A percentile compares a stretch with the other conserved stretches of the same genome.
phyloP scores from a whole-genome alignment of 2,329 filamentous ascomycete species.

The Colletotrichum sp. region DNA sequence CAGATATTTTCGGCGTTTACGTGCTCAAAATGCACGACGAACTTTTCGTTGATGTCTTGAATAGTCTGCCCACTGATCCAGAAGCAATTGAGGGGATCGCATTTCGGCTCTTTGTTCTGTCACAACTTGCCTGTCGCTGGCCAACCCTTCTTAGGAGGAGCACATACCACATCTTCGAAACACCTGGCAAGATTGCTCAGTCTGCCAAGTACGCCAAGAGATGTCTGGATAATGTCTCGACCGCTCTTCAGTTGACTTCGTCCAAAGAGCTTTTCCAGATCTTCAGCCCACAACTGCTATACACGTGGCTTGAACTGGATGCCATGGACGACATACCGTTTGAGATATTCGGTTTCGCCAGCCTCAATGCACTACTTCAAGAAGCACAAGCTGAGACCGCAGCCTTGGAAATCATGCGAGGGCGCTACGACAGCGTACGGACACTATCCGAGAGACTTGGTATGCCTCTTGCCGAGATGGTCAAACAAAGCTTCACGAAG shows the following conservation, averaged over 20 bases:
- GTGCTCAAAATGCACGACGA: conserved; percentile 83
- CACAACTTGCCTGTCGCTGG: conserved; percentile 81
- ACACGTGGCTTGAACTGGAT: conserved; percentile 82
- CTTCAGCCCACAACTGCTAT: conserved; percentile 88
- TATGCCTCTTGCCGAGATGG: conserved; percentile 58
- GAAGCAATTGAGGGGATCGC: conserved; percentile 83
- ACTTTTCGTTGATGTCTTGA: conserved; percentile 84
- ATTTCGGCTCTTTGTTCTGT: conserved; percentile 77
- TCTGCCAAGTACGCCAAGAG: conserved; percentile 74
- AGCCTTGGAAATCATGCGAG: conserved; percentile 83
- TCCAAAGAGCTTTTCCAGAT: conserved; percentile 78
- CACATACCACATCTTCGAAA: conserved; percentile 94
- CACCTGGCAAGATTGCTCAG: conserved; percentile 72
- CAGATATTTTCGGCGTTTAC: conserved; percentile 80
- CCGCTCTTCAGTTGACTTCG: conserved; percentile 66
- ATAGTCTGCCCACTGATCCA: conserved; percentile 75
- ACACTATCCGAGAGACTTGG: conserved; percentile 65
- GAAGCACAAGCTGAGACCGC: conserved; percentile 79
- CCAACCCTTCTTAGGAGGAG: conserved; percentile 84
- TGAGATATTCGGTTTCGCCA: conserved; percentile 80
- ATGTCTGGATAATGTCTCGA: conserved; percentile 73
- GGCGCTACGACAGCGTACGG: conserved; percentile 66
- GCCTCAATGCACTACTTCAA: conserved; percentile 69
- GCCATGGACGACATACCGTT: conserved; percentile 78
- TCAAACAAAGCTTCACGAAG: conserved; percentile 76